Evolutionary conservation across 139 green algal species (phyloP).

Genomic region (Picochlorum costavermella): DNA sequence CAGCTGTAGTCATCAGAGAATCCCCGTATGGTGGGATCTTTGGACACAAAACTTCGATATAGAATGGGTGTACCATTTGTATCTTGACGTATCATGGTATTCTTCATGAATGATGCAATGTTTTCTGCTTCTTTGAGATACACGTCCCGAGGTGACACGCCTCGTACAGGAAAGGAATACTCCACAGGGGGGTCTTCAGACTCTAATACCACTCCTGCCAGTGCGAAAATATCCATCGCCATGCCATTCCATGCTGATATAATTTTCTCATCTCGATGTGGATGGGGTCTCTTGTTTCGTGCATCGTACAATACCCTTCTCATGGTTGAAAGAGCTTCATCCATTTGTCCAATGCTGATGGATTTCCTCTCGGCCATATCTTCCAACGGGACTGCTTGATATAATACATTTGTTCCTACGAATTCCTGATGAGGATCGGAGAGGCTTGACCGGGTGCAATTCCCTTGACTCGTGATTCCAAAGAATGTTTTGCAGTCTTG

Average conservation of each 20-base stretch:
- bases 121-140: neutral
- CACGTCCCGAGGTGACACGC: neutral
- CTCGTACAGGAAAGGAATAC: conserved; percentile 54
- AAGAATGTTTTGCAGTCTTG: conserved; percentile 45
- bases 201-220: conserved; percentile 48
- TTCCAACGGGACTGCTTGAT: conserved; percentile 25
- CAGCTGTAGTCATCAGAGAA: conserved; percentile 77
- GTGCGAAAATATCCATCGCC: conserved; percentile 64
- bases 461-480: conserved; percentile 46
- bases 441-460: conserved; percentile 38
- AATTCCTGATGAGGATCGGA: conserved; percentile 85
- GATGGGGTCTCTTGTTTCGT: conserved; percentile 46
- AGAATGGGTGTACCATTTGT: conserved; percentile 26
- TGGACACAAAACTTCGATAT: conserved; percentile 52
- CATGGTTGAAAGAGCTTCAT: conserved; percentile 37
- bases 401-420: conserved; percentile 64
- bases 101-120: conserved; percentile 54
- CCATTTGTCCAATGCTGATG: conserved; percentile 22
- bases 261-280: conserved; percentile 82
- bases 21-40: conserved; percentile 37
- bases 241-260: conserved; percentile 90
- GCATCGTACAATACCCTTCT: conserved; percentile 46
- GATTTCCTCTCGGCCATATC: conserved; percentile 27
- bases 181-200: conserved; percentile 25
- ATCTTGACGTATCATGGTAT: conserved; percentile 58